Conservation (phyloP, 352 stramenopile species). For the Globisporangium paroecandrum region DNA sequence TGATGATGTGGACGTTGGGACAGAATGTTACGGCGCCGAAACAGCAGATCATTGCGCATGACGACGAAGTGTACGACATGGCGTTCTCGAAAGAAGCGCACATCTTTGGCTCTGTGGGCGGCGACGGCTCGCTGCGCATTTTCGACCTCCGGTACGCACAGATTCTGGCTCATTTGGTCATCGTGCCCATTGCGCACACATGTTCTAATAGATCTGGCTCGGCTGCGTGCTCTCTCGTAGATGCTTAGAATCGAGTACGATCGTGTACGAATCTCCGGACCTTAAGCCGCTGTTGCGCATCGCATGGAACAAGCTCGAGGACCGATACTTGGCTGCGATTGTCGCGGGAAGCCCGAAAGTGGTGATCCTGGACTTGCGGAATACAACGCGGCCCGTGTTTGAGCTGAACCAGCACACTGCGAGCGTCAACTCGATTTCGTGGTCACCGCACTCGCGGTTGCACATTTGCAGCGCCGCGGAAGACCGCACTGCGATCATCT, state of each 20-base stretch:
- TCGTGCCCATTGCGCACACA: background rate
- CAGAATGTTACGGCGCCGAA: constrained; percentile 60
- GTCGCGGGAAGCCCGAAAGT: constrained; percentile 89
- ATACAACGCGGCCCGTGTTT: constrained; percentile 87
- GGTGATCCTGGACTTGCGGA: constrained; percentile 95
- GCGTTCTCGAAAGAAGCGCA: constrained; percentile 93
- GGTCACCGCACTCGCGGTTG: constrained; percentile 89
- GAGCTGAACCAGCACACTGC: constrained; percentile 91
- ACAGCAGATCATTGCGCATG: constrained; percentile 98
- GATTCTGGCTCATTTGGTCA: background rate
- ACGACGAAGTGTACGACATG: constrained; percentile 98
- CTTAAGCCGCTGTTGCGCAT: constrained; percentile 91
- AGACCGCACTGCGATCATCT: constrained; percentile 95
- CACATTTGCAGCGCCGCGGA: constrained; percentile 97
- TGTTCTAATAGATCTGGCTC: background rate
- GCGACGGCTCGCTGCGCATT: constrained; percentile 94
- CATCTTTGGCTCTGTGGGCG: constrained; percentile 96
- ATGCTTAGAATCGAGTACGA: constrained; percentile 90
- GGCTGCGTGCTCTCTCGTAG: constrained; percentile 20
- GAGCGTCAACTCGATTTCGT: constrained; percentile 95
- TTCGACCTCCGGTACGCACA: constrained; percentile 93
- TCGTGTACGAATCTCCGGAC: constrained; percentile 93
- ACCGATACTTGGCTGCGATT: constrained; percentile 96
- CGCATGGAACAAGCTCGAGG: constrained; percentile 97
- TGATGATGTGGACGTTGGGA: background rate